Percentiles rank a stretch among this genome's conserved stretches.
Conservation (phyloP, 2,329 filamentous ascomycete genomes). For the Sporothrix sp. region DNA sequence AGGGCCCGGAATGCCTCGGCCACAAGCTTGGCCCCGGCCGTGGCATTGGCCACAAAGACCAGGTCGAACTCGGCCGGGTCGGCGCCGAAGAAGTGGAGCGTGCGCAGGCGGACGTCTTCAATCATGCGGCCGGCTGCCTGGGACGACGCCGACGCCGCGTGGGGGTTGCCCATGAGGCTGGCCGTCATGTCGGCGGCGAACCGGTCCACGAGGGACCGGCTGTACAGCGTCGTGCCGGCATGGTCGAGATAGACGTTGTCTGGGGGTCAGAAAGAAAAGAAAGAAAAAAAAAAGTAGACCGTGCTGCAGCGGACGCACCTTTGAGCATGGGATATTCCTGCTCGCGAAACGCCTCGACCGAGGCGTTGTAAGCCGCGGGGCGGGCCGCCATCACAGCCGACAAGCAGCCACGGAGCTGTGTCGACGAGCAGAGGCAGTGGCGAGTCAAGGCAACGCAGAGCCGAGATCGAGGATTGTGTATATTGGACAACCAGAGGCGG, state of each 20-base stretch:
- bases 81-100: conserved; percentile 70
- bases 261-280: conserved; percentile 26
- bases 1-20: conserved; percentile 63
- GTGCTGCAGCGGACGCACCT: conserved; percentile 28
- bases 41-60: conserved; percentile 87
- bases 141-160: conserved; percentile 75
- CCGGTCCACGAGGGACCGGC: conserved; percentile 68
- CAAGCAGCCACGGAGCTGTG: too few species aligned
- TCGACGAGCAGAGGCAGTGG: too few species aligned
- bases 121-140: conserved; percentile 65
- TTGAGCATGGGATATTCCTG: conserved; percentile 61
- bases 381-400: neutral
- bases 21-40: conserved; percentile 80
- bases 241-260: conserved; percentile 80
- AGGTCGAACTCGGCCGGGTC: conserved; percentile 75
- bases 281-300: conserved; percentile 4
- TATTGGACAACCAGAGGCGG: too few species aligned
- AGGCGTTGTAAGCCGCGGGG: conserved; percentile 42
- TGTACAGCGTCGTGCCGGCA: conserved; percentile 79
- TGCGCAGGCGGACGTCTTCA: conserved; percentile 62
- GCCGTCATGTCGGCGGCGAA: conserved; percentile 72
- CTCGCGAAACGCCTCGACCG: conserved; percentile 48
- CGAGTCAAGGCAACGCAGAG: too few species aligned
- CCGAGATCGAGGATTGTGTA: too few species aligned
- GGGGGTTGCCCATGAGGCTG: conserved; percentile 81